These are phyloP conservation scores for Mantamonas sphyraenae DNA, from an alignment of 78 protist species.

Conservation along the genomic window DNA sequence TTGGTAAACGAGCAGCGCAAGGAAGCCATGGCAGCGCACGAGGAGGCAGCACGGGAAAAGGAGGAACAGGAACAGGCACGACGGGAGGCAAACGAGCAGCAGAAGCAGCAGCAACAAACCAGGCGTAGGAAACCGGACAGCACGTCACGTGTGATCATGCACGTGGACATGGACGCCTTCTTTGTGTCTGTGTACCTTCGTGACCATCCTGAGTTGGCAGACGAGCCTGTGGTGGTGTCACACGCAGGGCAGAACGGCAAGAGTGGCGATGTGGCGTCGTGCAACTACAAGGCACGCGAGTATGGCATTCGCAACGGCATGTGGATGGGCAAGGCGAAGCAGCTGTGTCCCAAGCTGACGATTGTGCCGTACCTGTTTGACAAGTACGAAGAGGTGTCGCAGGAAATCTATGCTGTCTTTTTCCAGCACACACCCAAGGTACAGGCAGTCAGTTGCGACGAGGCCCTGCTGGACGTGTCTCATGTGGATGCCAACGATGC, in stretches of 20 bases:
- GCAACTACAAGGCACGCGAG: constrained; percentile 19
- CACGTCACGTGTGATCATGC: neutral
- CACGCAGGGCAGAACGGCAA: neutral
- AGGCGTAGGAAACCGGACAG: neutral
- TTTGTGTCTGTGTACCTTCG: constrained; percentile 13
- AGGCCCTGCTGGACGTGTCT: constrained; percentile 24
- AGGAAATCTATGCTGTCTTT: neutral
- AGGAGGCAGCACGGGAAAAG: too few species aligned
- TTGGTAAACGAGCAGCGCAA: neutral
- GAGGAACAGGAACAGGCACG: too few species aligned
- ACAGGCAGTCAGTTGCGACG: constrained; percentile 19
- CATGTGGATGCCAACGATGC: neutral
- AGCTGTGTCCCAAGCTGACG: neutral
- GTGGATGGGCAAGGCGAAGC: constrained; percentile 6
- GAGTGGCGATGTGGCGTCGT: constrained; percentile 1
- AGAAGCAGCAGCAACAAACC: neutral
- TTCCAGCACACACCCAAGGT: neutral
- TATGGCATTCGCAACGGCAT: constrained; percentile 16
- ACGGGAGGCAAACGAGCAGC: too few species aligned
- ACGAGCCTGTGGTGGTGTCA: constrained; percentile 9
- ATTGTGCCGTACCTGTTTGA: constrained; percentile 25
- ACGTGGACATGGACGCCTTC: constrained; percentile 26
- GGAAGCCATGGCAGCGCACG: too few species aligned
- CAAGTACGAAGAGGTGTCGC: neutral
- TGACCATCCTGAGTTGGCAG: neutral